Base-by-base conservation (phyloP, 176 grass and related monocot genomes). In the Typha latifolia region DNA sequence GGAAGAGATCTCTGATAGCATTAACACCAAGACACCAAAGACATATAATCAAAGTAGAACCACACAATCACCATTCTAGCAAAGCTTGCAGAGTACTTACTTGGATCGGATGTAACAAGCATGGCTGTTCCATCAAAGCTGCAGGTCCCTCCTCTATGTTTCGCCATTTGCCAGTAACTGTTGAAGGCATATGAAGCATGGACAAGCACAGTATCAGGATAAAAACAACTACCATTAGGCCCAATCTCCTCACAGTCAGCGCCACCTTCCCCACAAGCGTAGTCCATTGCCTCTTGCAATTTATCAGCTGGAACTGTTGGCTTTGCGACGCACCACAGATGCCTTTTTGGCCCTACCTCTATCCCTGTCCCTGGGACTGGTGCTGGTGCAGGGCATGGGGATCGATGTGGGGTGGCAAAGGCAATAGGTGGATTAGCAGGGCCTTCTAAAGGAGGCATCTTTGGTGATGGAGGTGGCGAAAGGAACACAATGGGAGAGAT, bases 271-370 rank as follows among this genome's bases (percentile, higher is more conserved):
- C 74, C 69, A 11, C 81, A 83, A 4, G 81, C 81, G 34, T 68
- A 83, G 52, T 83, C 81, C 81, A 83, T 83, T 15, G 74, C 74
- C 47, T 73, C 74, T 32, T 73, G 81, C 52, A 83, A 34, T 43
- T 63, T 66, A 47, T 83, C 81, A 2, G 9, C 53, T 10, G 61
- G 68, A 18, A 67, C 81, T 0, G 68, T 57, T 6, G 81, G 63
- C 50, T 83, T 83, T 5, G 74, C 74, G 6, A 83, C 31, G 16
- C 81, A 78, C 81, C 81, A 83, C n/a, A 70, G 5, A 12, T 34
- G 48, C 22, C 12, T 61, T 10, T 32, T 61, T 4, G 3, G 14
- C 18, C 2, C 15, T 12, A 43, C 37, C 9, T 43, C 37, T 43
- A 43, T 49, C 70, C 56, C 21, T 20, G 19, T 56, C 15, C 12